Conservation (phyloP, 805 yeast genomes). For the Candida pini region DNA sequence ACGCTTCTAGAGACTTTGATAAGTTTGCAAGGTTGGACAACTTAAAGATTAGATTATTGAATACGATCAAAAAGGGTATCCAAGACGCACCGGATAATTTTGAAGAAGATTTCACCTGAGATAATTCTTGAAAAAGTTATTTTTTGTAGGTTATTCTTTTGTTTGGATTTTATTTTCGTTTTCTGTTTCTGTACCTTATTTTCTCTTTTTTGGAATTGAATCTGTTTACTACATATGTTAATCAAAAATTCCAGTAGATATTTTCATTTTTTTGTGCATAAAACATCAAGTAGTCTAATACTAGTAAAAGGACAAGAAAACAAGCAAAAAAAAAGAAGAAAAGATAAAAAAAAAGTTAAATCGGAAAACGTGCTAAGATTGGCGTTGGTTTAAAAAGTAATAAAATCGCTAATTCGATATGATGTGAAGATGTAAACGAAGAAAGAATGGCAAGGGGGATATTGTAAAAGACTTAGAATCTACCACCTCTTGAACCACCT, state of each 20-base stretch:
- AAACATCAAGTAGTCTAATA: too few relatives aligned
- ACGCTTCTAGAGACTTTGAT: slow-evolving; percentile 75
- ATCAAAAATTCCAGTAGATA: too few relatives aligned
- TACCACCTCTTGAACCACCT: slow-evolving; percentile 23
- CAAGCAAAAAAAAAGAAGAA: too few relatives aligned
- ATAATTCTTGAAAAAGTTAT: background rate
- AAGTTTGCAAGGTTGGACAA: slow-evolving; percentile 85
- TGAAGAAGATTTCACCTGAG: slow-evolving; percentile 31
- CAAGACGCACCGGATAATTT: slow-evolving; percentile 26
- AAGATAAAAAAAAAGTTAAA: too few relatives aligned
- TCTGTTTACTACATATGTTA: too few relatives aligned
- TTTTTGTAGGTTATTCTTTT: background rate
- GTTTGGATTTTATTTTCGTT: background rate
- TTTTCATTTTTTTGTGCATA: too few relatives aligned
- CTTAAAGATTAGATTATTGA: slow-evolving; percentile 79
- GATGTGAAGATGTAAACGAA: background rate
- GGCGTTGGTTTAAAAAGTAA: too few relatives aligned
- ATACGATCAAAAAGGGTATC: slow-evolving; percentile 63
- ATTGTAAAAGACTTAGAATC: slow-evolving; percentile 9
- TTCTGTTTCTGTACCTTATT: background rate
- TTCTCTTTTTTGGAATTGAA: too few relatives aligned
- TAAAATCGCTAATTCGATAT: too few relatives aligned
- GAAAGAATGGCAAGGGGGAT: background rate
- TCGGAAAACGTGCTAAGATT: too few relatives aligned
- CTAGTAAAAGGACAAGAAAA: too few relatives aligned